phyloP scores from a whole-genome alignment of 139 green algal genomes.

The Microglena sp. region DNA sequence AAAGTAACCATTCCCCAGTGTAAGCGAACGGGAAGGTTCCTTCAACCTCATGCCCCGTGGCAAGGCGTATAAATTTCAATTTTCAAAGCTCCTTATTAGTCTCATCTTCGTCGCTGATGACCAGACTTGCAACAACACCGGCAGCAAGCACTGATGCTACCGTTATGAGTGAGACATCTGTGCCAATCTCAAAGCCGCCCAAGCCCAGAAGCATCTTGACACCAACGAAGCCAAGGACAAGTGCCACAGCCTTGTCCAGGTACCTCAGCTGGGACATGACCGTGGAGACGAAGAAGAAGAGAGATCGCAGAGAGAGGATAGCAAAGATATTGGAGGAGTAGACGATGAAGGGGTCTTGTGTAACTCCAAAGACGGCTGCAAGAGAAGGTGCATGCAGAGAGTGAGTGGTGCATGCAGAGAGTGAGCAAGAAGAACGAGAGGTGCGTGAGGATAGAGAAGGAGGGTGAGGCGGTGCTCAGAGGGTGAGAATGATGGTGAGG shows the following conservation, averaged over 20 bases:
- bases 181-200: constrained; percentile 58
- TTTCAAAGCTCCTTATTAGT: too few species aligned
- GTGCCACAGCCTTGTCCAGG: constrained; percentile 76
- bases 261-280: constrained; percentile 37
- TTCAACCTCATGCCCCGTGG: too few species aligned
- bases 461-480: too few species aligned
- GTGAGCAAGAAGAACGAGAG: too few species aligned
- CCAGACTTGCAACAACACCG: constrained; percentile 64
- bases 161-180: constrained; percentile 56
- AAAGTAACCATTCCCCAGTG: too few species aligned
- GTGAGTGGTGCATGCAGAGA: constrained; percentile 19
- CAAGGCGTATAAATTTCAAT: too few species aligned
- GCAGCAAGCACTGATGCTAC: constrained; percentile 54
- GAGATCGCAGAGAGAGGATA: constrained; percentile 66
- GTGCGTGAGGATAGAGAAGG: too few species aligned
- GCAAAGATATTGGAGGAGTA: constrained; percentile 94
- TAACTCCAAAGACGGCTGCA: constrained; percentile 88
- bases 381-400: too few species aligned
- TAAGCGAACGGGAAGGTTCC: too few species aligned
- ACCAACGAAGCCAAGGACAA: constrained; percentile 81
- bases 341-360: constrained; percentile 93
- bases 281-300: constrained; percentile 60
- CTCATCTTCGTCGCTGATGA: too few species aligned
- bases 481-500: too few species aligned
- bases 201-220: constrained; percentile 75